Evolutionary conservation across 1,284 basidiomycete genomes (phyloP).

Genomic region (Singerocomus rubriflavus): DNA sequence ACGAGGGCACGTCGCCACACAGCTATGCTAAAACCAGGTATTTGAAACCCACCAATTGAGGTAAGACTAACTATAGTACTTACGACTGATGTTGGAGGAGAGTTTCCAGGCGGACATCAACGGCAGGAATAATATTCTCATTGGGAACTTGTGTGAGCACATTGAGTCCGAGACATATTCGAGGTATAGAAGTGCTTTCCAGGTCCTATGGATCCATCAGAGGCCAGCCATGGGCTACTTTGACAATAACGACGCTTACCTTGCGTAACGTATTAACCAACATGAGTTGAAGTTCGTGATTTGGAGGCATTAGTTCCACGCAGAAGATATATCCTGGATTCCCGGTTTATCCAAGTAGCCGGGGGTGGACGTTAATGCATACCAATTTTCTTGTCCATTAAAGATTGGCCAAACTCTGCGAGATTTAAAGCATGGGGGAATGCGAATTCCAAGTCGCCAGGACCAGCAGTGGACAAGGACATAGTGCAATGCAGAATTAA

Average conservation of each 20-base stretch:
- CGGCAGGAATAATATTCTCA: constrained; percentile 67
- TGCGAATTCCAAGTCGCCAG: constrained; percentile 57
- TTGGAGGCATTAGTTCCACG: constrained; percentile 59
- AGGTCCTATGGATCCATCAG: constrained; percentile 50
- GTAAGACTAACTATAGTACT: constrained; percentile 41
- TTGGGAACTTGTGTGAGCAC: constrained; percentile 56
- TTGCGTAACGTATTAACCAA: constrained; percentile 79
- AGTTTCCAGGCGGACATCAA: constrained; percentile 60
- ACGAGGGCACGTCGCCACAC: constrained; percentile 61
- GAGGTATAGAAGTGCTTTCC: constrained; percentile 48
- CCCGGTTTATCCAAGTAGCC: not conserved
- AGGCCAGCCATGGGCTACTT: not conserved
- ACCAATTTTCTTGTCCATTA: constrained; percentile 72
- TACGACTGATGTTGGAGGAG: constrained; percentile 71
- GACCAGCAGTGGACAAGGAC: constrained; percentile 41
- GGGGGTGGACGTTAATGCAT: constrained; percentile 9
- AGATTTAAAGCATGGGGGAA: constrained; percentile 69
- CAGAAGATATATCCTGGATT: constrained; percentile 71
- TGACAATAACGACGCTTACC: constrained; percentile 36
- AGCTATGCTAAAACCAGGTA: constrained; percentile 40
- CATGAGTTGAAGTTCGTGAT: constrained; percentile 75
- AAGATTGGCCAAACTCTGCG: constrained; percentile 58
- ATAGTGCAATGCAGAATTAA: constrained; percentile 67
- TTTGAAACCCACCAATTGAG: constrained; percentile 9
- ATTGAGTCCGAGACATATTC: constrained; percentile 71